Conservation (phyloP, 148 eudicot species). For the Rhododendron ovatum region DNA sequence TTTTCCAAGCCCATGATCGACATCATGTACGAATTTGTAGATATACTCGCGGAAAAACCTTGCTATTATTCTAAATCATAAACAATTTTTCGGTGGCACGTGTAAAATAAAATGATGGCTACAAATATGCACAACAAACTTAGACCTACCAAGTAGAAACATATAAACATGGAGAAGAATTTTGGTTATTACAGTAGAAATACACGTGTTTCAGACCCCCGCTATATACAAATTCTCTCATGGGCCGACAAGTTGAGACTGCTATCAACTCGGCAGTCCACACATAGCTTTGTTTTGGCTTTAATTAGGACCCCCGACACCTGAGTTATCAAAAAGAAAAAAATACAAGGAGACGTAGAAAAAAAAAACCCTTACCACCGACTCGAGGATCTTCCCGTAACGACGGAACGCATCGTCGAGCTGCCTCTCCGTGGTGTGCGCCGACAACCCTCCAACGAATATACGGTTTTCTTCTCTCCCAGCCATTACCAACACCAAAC, state of each 20-base stretch:
- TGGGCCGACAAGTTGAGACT: too few species aligned
- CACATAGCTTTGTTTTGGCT: not conserved
- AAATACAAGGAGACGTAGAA: not conserved
- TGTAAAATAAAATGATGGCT: not conserved
- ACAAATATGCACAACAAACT: not conserved
- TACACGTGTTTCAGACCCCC: not conserved
- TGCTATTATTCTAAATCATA: not conserved
- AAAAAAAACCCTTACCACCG: slow-evolving; percentile 22
- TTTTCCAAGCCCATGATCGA: not conserved
- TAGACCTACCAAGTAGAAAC: not conserved
- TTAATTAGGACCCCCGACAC: not conserved
- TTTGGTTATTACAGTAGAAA: not conserved
- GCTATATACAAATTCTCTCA: not conserved
- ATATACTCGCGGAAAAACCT: not conserved
- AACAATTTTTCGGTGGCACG: not conserved
- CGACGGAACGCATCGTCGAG: slow-evolving; percentile 40
- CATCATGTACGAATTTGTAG: not conserved
- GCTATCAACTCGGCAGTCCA: not conserved
- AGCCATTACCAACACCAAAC: slow-evolving; percentile 11
- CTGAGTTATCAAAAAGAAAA: too few species aligned
- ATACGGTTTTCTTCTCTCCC: slow-evolving; percentile 46
- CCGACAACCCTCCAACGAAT: slow-evolving; percentile 47
- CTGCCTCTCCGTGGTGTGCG: slow-evolving; percentile 45
- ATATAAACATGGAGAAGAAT: not conserved
- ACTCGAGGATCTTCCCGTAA: slow-evolving; percentile 45